These are phyloP conservation scores for Claviceps humidiphila DNA, from an alignment of 2,329 filamentous ascomycete species.

Conservation along the genomic window DNA sequence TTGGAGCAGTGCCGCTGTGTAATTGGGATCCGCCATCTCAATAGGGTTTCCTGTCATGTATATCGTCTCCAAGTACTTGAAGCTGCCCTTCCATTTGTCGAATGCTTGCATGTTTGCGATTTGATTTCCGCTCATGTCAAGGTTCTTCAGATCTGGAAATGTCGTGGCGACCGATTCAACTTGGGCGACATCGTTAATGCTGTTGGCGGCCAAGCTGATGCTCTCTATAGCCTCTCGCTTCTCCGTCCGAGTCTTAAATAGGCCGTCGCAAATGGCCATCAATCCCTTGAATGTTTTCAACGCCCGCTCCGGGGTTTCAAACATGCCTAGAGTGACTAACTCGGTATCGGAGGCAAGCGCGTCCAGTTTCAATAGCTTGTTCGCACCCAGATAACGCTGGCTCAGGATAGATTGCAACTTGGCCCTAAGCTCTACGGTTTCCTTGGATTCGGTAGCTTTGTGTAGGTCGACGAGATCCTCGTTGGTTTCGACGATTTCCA, in stretches of 20 bases:
- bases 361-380: constrained; percentile 76
- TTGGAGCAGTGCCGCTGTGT: constrained; percentile 54
- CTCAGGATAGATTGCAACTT: constrained; percentile 59
- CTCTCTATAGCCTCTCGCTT: constrained; percentile 70
- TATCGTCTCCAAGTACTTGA: constrained; percentile 67
- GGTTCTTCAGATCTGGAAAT: constrained; percentile 74
- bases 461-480: constrained; percentile 22
- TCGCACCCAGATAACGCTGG: constrained; percentile 55
- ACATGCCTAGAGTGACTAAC: constrained; percentile 62
- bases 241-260: constrained; percentile 58
- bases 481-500: constrained; percentile 40
- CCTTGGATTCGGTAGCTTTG: constrained; percentile 34
- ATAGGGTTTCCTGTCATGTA: constrained; percentile 69
- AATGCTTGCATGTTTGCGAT: constrained; percentile 56
- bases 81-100: constrained; percentile 65
- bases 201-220: constrained; percentile 71
- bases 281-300: constrained; percentile 86
- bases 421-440: constrained; percentile 48
- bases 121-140: constrained; percentile 78
- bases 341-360: constrained; percentile 58
- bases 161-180: constrained; percentile 66
- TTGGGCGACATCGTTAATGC: constrained; percentile 55
- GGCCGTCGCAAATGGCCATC: constrained; percentile 71
- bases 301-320: constrained; percentile 55
- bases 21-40: constrained; percentile 43